Base-by-base conservation (phyloP, 305 asterid species). In the Fraxinus paxiana region DNA sequence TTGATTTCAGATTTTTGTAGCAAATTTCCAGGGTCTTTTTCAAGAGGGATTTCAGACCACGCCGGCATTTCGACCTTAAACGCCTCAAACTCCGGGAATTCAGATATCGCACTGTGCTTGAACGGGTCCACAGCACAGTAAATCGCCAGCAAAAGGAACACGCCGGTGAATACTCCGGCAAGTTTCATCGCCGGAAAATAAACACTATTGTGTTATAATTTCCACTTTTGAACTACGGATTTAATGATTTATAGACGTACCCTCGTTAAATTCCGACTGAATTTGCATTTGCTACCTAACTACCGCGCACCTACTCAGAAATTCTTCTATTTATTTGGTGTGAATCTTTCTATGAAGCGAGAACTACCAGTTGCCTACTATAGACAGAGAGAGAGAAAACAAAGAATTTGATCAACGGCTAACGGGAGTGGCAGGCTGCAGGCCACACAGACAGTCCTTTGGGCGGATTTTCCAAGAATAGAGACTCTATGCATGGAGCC, bases 101-200 rank as follows among this genome's bases (percentile, higher is more conserved):
- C 92, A 65, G 91, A 88, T 4, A 93, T 90, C 0, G 97, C 89
- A 24, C 91, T 86, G 81, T 95, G 94, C 15, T 82, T 80, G 78
- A 90, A 95, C 8, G 99, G 99, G 88, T 95, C 99, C 2, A 92
- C 81, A 33, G 92, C 97, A 89, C 98, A 92, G 90, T 95, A 93
- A 1, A 90, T 86, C 7, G 99, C 97, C 71, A 93, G 1, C 26
- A 90, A 72, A 78, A 93, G 87, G 80, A 83, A 88, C 3, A 89
- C 20, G 6, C 82, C 92, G 75, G 94, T 88, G 80, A 91, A 48
- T 33, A 91, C 28, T 74, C 87, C 79, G 79, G 86, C 75, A 17
- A 85, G 84, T 5, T 81, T 83, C 97, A 92, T 91, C 9, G 87
- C 56, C 79, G 33, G 77, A 4, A 41, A 77, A 30, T 43, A 3